A percentile compares a stretch with the other conserved stretches of the same genome.
Evolutionary conservation across 2,329 filamentous ascomycete genomes (phyloP).

Genomic region (Fusarium illudens): DNA sequence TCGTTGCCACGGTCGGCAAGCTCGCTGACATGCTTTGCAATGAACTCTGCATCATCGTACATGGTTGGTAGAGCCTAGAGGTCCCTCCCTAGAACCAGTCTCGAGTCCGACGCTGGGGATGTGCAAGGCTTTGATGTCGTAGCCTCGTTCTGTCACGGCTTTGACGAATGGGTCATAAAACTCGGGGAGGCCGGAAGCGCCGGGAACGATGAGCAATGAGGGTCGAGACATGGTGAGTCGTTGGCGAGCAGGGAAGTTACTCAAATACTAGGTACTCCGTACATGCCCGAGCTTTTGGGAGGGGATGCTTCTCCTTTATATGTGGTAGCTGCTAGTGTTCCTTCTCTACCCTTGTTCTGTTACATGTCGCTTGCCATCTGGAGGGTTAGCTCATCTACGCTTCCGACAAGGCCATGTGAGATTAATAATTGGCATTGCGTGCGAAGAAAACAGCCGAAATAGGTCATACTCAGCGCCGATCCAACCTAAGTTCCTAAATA

Average conservation of each 20-base stretch:
- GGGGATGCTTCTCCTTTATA: too few species aligned
- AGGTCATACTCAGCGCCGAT: background rate
- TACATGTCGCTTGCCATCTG: background rate
- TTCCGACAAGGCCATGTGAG: background rate
- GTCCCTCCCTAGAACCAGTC: background rate
- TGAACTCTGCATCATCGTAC: constrained; percentile 45
- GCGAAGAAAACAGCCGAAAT: background rate
- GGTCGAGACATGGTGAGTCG: background rate
- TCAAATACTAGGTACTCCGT: too few species aligned
- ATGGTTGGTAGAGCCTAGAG: constrained; percentile 20
- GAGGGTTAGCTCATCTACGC: background rate
- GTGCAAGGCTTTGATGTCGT: constrained; percentile 7
- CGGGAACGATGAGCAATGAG: constrained; percentile 6
- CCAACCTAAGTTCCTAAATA: background rate
- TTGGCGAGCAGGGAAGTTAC: too few species aligned
- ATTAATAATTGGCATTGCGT: too few species aligned
- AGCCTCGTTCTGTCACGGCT: background rate
- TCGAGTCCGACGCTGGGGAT: constrained; percentile 6
- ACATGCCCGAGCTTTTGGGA: too few species aligned
- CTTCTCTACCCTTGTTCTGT: background rate
- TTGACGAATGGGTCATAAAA: background rate
- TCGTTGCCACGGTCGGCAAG: constrained; percentile 49
- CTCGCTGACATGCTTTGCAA: constrained; percentile 41
- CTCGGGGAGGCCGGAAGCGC: constrained; percentile 1
- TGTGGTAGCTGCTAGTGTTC: background rate